phyloP scores from a whole-genome alignment of 2,329 filamentous ascomycete genomes.

The Fusarium ramigenum region DNA sequence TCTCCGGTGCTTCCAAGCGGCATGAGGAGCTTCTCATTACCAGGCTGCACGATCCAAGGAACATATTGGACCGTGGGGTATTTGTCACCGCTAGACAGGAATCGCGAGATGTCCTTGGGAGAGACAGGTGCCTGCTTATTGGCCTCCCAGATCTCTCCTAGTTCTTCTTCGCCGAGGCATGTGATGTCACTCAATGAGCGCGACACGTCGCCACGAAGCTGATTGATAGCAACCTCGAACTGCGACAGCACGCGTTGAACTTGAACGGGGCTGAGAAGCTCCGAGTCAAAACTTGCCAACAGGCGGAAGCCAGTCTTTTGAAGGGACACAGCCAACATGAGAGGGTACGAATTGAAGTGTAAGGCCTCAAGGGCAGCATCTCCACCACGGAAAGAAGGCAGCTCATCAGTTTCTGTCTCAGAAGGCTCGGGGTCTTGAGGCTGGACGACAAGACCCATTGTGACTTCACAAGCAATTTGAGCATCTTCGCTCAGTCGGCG shows the following conservation, averaged over 20 bases:
- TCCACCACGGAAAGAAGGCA: slow-evolving; percentile 58
- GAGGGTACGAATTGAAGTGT: slow-evolving; percentile 65
- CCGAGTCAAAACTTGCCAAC: slow-evolving; percentile 70
- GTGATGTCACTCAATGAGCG: slow-evolving; percentile 49
- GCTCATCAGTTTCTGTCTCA: slow-evolving; percentile 30
- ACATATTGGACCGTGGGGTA: slow-evolving; percentile 34
- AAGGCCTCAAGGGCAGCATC: slow-evolving; percentile 67
- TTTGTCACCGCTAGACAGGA: slow-evolving; percentile 31
- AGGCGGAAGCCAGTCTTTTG: slow-evolving; percentile 62
- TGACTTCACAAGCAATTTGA: slow-evolving; percentile 65
- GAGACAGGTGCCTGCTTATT: slow-evolving; percentile 37
- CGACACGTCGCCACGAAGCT: slow-evolving; percentile 54
- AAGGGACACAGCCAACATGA: slow-evolving; percentile 71
- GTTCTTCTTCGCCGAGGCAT: slow-evolving; percentile 49
- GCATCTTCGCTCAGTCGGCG: slow-evolving; percentile 56
- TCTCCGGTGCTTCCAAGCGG: slow-evolving; percentile 49
- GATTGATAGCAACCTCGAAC: slow-evolving; percentile 59
- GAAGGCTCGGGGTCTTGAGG: slow-evolving; percentile 49
- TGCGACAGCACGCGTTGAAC: slow-evolving; percentile 63
- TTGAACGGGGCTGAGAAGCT: slow-evolving; percentile 59
- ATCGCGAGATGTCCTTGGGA: slow-evolving; percentile 16
- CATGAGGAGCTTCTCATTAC: slow-evolving; percentile 38
- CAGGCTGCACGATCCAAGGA: slow-evolving; percentile 45
- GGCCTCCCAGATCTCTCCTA: slow-evolving; percentile 47
- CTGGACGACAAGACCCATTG: slow-evolving; percentile 61